Evolutionary conservation across 257 asterid genomes (phyloP).

Genomic region (Lycium barbarum): DNA sequence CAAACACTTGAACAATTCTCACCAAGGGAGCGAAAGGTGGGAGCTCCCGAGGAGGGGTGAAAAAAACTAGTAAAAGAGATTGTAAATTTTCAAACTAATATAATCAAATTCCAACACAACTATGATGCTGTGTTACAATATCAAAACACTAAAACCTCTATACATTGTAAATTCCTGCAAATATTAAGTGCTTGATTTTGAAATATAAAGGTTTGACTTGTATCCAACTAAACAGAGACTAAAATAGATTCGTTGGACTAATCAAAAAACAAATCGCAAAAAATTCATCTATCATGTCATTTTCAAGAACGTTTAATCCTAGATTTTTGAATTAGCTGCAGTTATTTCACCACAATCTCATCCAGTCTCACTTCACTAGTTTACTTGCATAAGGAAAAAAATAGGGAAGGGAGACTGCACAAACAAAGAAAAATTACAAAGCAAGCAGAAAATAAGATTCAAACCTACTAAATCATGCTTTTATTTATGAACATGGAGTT

Average conservation of each 20-base stretch:
- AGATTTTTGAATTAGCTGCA: not conserved
- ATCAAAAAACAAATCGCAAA: no score
- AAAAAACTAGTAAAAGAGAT: no score
- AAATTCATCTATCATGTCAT: not conserved
- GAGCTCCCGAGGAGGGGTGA: no score
- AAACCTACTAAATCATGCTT: not conserved
- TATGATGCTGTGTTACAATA: not conserved
- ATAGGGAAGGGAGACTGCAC: not conserved
- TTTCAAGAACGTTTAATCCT: not conserved
- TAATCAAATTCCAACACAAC: no score
- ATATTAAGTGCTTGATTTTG: not conserved
- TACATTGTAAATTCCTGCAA: not conserved
- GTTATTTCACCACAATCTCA: not conserved
- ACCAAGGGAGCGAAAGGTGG: no score
- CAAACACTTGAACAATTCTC: no score
- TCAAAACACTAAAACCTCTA: not conserved
- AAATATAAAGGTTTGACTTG: not conserved
- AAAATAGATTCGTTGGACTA: not conserved
- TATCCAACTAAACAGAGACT: not conserved
- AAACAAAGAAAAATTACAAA: not conserved
- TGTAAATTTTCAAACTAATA: no score
- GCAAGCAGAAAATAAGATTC: slow-evolving; percentile 12
- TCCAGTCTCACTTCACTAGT: not conserved
- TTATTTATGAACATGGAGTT: not conserved
- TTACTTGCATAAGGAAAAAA: not conserved